These are phyloP conservation scores for Corchorus olitorius DNA, from an alignment of 345 rosid genomes.

Conservation along the genomic window DNA sequence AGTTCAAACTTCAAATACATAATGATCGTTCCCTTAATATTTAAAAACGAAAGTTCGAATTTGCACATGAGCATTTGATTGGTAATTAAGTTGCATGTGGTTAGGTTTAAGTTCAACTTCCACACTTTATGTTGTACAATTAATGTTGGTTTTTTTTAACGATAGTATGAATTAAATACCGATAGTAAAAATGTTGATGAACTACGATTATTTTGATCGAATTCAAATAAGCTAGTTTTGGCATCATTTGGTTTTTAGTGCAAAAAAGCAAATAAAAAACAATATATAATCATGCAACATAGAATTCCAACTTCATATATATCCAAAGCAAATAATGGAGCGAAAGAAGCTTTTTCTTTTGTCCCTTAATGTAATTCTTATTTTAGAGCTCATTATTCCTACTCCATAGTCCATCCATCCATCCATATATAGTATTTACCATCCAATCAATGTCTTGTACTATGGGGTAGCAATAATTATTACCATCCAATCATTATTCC, in stretches of 20 bases:
- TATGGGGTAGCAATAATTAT: no score
- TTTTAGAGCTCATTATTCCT: conserved; percentile 7
- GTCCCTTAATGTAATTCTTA: not conserved
- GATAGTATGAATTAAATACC: no score
- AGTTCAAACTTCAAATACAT: no score
- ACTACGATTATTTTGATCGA: not conserved
- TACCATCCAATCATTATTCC: no score
- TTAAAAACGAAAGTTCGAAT: no score
- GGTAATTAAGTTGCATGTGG: no score
- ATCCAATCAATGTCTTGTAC: not conserved
- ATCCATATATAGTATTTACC: not conserved
- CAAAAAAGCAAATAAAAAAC: not conserved
- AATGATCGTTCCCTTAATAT: no score
- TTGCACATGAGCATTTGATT: no score
- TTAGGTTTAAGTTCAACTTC: no score
- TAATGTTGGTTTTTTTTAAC: no score
- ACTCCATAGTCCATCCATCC: not conserved
- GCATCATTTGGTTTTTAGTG: not conserved
- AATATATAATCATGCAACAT: not conserved
- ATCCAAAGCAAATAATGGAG: conserved; percentile 6
- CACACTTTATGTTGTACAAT: no score
- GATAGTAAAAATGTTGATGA: not conserved
- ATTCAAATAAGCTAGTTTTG: not conserved
- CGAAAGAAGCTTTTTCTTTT: not conserved
- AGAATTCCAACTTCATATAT: not conserved